Evolutionary conservation across 257 asterid genomes (phyloP).

Genomic region (Nemophila menziesii): DNA sequence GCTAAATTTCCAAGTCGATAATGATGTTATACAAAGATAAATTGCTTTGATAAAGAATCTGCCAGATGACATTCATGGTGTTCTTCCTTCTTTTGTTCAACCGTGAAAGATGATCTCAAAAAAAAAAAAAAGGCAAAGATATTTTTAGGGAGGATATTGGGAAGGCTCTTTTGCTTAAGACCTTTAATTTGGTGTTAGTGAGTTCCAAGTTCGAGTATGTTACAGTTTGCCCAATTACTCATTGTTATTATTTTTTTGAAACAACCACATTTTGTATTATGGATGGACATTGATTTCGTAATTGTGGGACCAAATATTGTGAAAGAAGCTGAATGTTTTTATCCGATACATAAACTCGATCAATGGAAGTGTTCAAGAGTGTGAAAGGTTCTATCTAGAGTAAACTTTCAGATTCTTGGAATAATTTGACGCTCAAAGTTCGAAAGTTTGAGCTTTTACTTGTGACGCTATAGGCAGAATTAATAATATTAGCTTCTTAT

Average conservation of each 20-base stretch:
- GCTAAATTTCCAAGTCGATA: constrained; percentile 14
- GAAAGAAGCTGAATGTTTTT: constrained; percentile 32
- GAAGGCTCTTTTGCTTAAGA: constrained; percentile 57
- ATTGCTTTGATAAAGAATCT: constrained; percentile 31
- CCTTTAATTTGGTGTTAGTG: constrained; percentile 48
- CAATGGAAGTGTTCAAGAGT: constrained; percentile 30
- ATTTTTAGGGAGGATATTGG: constrained; percentile 28
- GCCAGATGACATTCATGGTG: constrained; percentile 66
- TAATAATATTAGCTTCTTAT: constrained; percentile 47
- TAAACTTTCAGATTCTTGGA: constrained; percentile 92
- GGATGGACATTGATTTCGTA: constrained; percentile 58
- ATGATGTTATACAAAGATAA: constrained; percentile 21
- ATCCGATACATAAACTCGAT: constrained; percentile 26
- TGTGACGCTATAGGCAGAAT: constrained; percentile 74
- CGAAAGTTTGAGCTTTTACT: constrained; percentile 57
- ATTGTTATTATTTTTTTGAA: constrained; percentile 54
- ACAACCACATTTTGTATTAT: constrained; percentile 63
- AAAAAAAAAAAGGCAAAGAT: constrained; percentile 25
- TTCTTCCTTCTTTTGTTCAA: constrained; percentile 39
- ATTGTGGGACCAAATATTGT: constrained; percentile 28
- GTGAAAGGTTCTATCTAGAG: constrained; percentile 33
- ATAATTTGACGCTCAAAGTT: constrained; percentile 48
- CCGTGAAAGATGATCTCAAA: too few relatives aligned
- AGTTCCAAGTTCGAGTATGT: constrained; percentile 40
- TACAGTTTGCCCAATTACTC: too few relatives aligned